Conservation (phyloP, 441 rosid genomes). For the Bocquillonia castaneifolia region DNA sequence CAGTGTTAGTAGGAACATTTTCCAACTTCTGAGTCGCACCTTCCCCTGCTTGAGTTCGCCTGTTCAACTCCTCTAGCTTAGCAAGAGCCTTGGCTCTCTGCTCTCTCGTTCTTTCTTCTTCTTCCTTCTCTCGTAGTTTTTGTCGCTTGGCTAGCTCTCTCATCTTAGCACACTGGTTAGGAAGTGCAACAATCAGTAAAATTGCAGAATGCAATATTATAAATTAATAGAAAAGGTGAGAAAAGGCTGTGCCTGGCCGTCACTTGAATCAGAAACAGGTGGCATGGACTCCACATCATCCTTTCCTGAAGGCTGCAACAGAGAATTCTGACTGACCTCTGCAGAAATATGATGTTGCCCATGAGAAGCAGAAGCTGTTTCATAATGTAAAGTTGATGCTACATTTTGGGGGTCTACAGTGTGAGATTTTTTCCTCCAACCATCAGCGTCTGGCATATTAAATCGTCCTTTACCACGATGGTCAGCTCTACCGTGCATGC, state of each 20-base stretch:
- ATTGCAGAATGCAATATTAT: conserved; percentile 20
- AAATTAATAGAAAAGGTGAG: conserved; percentile 14
- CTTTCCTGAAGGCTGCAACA: conserved; percentile 30
- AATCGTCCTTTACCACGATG: conserved; percentile 53
- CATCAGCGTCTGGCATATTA: conserved; percentile 48
- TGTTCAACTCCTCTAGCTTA: conserved; percentile 77
- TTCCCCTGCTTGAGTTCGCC: conserved; percentile 52
- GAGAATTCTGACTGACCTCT: conserved; percentile 34
- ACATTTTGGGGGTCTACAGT: conserved; percentile 30
- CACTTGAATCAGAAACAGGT: conserved; percentile 41
- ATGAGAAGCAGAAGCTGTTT: conserved; percentile 34
- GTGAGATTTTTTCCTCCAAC: conserved; percentile 45
- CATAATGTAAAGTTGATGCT: conserved; percentile 33
- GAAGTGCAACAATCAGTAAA: conserved; percentile 24
- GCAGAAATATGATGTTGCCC: conserved; percentile 32
- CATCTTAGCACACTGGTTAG: conserved; percentile 62
- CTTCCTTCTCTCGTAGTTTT: conserved; percentile 67
- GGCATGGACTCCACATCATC: conserved; percentile 38
- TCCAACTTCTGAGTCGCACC: conserved; percentile 40
- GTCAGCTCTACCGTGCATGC: conserved; percentile 47
- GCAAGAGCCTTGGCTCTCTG: conserved; percentile 84
- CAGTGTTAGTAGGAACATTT: conserved; percentile 27
- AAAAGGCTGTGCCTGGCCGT: conserved; percentile 49
- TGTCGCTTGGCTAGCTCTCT: conserved; percentile 66
- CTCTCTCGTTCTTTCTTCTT: conserved; percentile 77